A percentile compares a stretch with the other conserved stretches of the same genome.
These are phyloP conservation scores for Lactarius vividus DNA, from an alignment of 768 basidiomycete species.

Conservation along the genomic window DNA sequence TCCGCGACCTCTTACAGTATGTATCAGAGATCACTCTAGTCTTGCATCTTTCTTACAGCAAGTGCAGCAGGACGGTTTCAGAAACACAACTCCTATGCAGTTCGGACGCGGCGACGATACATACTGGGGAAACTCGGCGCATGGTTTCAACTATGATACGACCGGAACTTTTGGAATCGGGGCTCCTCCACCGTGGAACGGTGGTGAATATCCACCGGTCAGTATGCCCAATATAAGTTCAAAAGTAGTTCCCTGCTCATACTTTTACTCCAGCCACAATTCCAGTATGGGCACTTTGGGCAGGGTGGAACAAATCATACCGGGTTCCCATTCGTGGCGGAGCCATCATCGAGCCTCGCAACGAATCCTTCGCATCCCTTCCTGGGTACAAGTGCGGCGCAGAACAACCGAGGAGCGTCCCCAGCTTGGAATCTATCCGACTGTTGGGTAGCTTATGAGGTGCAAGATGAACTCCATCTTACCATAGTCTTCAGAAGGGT, in stretches of 20 bases:
- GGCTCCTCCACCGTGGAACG: not conserved
- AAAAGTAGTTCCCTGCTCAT: not conserved
- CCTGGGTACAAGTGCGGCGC: not conserved
- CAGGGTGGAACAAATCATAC: not conserved
- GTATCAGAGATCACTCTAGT: not conserved
- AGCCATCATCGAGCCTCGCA: not conserved
- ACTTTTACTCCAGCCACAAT: not conserved
- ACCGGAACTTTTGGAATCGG: not conserved
- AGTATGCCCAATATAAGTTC: not conserved
- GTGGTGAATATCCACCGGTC: not conserved
- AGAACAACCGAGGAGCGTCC: not conserved
- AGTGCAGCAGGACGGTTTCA: not conserved
- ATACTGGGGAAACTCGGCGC: not conserved
- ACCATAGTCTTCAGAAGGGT: constrained; percentile 12
- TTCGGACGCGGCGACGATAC: not conserved
- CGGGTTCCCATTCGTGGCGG: not conserved
- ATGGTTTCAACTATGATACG: not conserved
- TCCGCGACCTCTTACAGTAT: not conserved
- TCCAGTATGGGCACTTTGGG: not conserved
- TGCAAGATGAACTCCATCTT: constrained; percentile 5
- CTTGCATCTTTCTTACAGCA: not conserved
- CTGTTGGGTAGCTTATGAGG: constrained; percentile 1
- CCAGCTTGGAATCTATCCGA: not conserved
- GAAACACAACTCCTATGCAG: not conserved
- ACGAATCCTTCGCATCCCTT: not conserved